These are phyloP conservation scores for Alloteropsis semialata DNA, from an alignment of 176 grass and related monocot genomes.

Conservation along the genomic window DNA sequence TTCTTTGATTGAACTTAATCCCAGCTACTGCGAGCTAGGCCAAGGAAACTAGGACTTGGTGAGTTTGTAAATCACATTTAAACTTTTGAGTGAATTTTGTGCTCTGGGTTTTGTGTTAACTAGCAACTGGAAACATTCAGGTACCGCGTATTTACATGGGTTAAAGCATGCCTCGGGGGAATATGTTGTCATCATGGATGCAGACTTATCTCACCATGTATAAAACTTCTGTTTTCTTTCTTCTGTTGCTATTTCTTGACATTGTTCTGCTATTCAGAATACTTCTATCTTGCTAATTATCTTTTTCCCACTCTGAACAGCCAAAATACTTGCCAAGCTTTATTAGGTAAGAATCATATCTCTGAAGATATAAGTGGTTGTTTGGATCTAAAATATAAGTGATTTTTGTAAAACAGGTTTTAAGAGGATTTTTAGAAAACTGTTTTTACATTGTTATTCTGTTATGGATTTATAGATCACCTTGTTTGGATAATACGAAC, in stretches of 20 bases:
- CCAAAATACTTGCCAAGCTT: constrained; percentile 95
- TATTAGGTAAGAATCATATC: constrained; percentile 57
- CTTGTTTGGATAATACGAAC: too few species aligned
- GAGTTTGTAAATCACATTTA: constrained; percentile 17
- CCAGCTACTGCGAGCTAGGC: constrained; percentile 79
- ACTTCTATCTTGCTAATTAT: constrained; percentile 25
- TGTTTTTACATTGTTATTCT: too few species aligned
- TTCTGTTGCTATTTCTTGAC: background rate
- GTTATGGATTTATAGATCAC: too few species aligned
- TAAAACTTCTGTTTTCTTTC: constrained; percentile 20
- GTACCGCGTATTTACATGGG: constrained; percentile 90
- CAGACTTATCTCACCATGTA: constrained; percentile 94
- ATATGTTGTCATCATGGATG: constrained; percentile 93
- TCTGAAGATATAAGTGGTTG: background rate
- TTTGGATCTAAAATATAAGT: too few species aligned
- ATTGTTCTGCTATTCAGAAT: background rate
- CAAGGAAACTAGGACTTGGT: constrained; percentile 93
- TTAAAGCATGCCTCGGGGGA: constrained; percentile 89
- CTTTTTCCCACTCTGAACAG: constrained; percentile 42
- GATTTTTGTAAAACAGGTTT: too few species aligned
- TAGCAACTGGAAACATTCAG: constrained; percentile 36
- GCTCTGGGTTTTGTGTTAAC: background rate
- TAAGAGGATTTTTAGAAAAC: too few species aligned
- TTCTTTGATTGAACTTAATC: constrained; percentile 20
- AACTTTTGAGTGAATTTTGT: background rate